These are phyloP conservation scores for Plasmodium inui DNA, from an alignment of 169 alveolate genomes.

Conservation along the genomic window DNA sequence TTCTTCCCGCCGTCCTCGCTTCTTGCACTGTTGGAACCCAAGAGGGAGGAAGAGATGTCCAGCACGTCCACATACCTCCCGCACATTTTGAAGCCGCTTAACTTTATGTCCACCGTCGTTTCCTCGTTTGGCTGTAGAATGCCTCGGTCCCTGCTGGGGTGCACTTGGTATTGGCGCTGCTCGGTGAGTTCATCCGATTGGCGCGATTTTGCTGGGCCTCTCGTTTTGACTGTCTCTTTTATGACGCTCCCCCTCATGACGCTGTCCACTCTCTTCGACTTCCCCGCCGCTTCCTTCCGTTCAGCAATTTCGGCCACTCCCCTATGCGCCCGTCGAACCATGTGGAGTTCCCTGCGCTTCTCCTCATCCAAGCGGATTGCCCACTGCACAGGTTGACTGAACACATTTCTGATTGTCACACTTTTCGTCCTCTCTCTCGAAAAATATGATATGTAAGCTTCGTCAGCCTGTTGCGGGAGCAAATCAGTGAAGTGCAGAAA, in stretches of 20 bases:
- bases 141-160: not conserved
- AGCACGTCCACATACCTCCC: conserved; percentile 61
- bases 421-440: conserved; percentile 15
- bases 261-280: not conserved
- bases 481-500: conserved; percentile 10
- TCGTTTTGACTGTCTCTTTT: not conserved
- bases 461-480: conserved; percentile 3
- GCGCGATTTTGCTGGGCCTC: not conserved
- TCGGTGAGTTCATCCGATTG: not conserved
- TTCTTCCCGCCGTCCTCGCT: not conserved
- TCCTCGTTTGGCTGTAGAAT: conserved; percentile 27
- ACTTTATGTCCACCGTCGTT: conserved; percentile 7
- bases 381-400: not conserved
- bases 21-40: not conserved
- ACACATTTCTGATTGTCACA: conserved; percentile 29
- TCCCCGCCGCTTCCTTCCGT: not conserved
- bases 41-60: not conserved
- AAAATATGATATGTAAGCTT: conserved; percentile 26
- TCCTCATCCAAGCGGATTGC: not conserved
- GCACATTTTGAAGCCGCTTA: not conserved
- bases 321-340: not conserved
- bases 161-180: conserved; percentile 6
- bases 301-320: not conserved
- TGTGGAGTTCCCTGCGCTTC: not conserved
- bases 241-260: too few species aligned